A percentile compares a stretch with the other conserved stretches of the same genome.
Evolutionary conservation across 495 filamentous ascomycete genomes (phyloP).

Genomic region (Clohesyomyces aquaticus): DNA sequence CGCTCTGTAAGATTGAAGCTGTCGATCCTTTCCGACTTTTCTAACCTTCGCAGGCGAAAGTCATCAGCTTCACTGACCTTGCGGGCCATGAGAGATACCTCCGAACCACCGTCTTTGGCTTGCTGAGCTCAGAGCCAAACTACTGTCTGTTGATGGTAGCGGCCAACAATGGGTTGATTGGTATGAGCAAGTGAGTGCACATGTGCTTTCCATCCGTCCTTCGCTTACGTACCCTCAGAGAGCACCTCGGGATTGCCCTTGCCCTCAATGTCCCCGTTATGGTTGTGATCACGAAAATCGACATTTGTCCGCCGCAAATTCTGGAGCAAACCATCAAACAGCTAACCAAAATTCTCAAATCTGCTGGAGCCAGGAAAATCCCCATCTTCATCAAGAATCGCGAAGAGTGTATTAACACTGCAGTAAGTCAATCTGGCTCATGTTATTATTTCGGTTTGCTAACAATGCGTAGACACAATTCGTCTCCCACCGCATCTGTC

Average conservation of each 20-base stretch:
- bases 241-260: constrained; percentile 93
- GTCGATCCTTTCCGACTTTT: neutral
- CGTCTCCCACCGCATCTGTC: constrained; percentile 91
- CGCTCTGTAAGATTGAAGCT: constrained; percentile 62
- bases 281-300: constrained; percentile 98
- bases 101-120: constrained; percentile 93
- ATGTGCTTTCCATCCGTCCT: neutral
- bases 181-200: constrained; percentile 77
- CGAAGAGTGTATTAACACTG: constrained; percentile 91
- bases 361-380: constrained; percentile 90
- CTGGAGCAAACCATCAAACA: constrained; percentile 92
- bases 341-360: constrained; percentile 88
- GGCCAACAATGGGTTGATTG: constrained; percentile 94
- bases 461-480: constrained; percentile 68
- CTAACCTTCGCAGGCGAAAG: constrained; percentile 63
- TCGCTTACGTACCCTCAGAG: constrained; percentile 46
- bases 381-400: constrained; percentile 95
- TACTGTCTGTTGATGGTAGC: constrained; percentile 99
- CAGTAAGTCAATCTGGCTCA: constrained; percentile 48
- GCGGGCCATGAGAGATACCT: constrained; percentile 96
- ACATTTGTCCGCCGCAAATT: constrained; percentile 97
- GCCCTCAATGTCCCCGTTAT: constrained; percentile 96
- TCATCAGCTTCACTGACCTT: constrained; percentile 94
- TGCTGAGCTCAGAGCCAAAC: constrained; percentile 92
- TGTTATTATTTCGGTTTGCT: constrained; percentile 4